Evolutionary conservation across 2,329 filamentous ascomycete species (phyloP).

Genomic region (Aspergillus amoenus): DNA sequence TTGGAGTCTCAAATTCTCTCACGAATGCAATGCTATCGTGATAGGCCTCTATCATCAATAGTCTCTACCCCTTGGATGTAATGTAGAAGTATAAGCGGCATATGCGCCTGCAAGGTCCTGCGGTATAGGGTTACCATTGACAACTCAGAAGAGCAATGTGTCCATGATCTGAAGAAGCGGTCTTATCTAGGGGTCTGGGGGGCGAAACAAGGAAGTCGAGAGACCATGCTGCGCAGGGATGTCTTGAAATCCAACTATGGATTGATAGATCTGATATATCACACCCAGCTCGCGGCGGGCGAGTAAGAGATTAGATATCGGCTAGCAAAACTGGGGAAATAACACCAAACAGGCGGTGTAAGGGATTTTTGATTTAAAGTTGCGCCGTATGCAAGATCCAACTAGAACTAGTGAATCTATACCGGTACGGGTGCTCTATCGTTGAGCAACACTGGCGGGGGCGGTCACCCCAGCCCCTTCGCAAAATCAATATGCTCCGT

Average conservation of each 20-base stretch:
- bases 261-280: conserved; percentile 2
- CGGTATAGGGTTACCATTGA: not conserved
- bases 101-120: not conserved
- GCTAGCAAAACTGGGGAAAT: not conserved
- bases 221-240: not conserved
- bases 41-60: not conserved
- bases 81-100: not conserved
- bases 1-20: too few relatives aligned
- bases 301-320: conserved; percentile 10
- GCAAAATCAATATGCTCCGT: not conserved
- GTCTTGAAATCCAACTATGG: not conserved
- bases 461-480: not conserved
- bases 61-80: not conserved
- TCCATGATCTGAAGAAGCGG: not conserved
- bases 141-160: not conserved
- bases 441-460: not conserved
- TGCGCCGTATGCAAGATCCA: not conserved
- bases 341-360: conserved; percentile 15
- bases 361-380: conserved; percentile 6
- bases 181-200: not conserved
- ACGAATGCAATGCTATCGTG: too few relatives aligned
- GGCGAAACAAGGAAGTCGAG: conserved; percentile 22
- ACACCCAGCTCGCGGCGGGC: conserved; percentile 1
- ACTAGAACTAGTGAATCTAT: not conserved
- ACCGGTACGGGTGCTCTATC: not conserved